Percentiles rank a stretch among this genome's conserved stretches.
phyloP scores from a whole-genome alignment of 2,329 filamentous ascomycete genomes.

The Lasiodiplodia citricola region DNA sequence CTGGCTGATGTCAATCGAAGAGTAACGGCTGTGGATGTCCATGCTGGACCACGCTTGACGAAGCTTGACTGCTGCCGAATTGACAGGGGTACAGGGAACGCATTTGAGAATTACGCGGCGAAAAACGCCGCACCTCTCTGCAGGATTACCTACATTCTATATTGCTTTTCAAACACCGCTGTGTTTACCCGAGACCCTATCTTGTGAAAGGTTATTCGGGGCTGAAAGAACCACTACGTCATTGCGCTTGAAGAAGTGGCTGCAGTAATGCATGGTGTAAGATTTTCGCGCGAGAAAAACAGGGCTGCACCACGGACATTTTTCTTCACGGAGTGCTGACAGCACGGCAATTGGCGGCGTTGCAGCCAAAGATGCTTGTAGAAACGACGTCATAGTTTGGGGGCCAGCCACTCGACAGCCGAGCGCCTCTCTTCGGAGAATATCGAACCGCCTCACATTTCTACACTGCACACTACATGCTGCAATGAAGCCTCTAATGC shows the following conservation, averaged over 20 bases:
- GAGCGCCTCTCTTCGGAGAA: background rate
- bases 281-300: background rate
- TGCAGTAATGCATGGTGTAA: background rate
- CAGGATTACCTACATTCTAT: background rate
- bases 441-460: too few relatives aligned
- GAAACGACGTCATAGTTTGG: background rate
- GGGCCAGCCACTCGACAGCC: background rate
- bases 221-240: background rate
- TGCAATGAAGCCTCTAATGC: too few relatives aligned
- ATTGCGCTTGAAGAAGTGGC: background rate
- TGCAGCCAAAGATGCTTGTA: background rate
- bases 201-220: background rate
- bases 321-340: background rate
- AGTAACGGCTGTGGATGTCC: background rate
- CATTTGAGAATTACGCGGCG: background rate
- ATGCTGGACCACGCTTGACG: background rate
- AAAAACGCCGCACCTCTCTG: background rate
- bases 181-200: too few relatives aligned
- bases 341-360: background rate
- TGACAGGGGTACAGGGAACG: background rate
- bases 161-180: background rate
- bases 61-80: background rate
- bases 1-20: background rate
- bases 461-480: too few relatives aligned
- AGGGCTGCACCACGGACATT: background rate